A percentile compares a stretch with the other conserved stretches of the same genome.
These are phyloP conservation scores for Penicillium flavigenum DNA, from an alignment of 495 filamentous ascomycete genomes.

Conservation along the genomic window DNA sequence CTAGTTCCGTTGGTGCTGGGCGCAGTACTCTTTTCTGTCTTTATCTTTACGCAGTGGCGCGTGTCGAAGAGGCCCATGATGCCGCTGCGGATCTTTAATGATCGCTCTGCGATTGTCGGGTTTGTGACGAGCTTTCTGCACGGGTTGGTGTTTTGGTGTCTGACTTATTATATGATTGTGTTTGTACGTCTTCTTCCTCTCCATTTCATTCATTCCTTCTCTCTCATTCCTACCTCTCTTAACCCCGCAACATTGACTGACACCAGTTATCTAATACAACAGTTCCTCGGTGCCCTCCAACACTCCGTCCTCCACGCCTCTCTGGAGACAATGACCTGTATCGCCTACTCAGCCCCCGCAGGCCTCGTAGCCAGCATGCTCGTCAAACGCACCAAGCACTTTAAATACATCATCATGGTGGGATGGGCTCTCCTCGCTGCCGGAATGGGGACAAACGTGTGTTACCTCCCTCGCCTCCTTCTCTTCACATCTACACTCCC, in stretches of 20 bases:
- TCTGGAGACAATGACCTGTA: constrained; percentile 15
- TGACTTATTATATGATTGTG: background rate
- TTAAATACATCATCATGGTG: constrained; percentile 16
- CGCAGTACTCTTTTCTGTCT: background rate
- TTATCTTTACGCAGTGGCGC: background rate
- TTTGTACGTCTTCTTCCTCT: background rate
- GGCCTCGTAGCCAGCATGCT: constrained; percentile 15
- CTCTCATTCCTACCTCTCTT: too few relatives aligned
- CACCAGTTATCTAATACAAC: background rate
- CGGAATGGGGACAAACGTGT: constrained; percentile 12
- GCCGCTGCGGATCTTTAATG: background rate
- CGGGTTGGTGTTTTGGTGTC: background rate
- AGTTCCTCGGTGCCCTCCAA: constrained; percentile 17
- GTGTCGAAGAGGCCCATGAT: background rate
- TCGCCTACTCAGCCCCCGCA: constrained; percentile 16
- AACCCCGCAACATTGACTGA: background rate
- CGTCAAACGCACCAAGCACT: constrained; percentile 16
- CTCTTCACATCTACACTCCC: background rate
- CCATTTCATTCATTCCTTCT: background rate
- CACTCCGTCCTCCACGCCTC: constrained; percentile 13
- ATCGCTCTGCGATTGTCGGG: background rate
- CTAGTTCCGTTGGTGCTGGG: background rate
- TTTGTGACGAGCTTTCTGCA: background rate
- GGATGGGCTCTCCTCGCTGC: constrained; percentile 17
- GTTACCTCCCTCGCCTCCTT: background rate